Evolutionary conservation across 257 asterid genomes (phyloP).

Genomic region (Marsdenia floribunda): DNA sequence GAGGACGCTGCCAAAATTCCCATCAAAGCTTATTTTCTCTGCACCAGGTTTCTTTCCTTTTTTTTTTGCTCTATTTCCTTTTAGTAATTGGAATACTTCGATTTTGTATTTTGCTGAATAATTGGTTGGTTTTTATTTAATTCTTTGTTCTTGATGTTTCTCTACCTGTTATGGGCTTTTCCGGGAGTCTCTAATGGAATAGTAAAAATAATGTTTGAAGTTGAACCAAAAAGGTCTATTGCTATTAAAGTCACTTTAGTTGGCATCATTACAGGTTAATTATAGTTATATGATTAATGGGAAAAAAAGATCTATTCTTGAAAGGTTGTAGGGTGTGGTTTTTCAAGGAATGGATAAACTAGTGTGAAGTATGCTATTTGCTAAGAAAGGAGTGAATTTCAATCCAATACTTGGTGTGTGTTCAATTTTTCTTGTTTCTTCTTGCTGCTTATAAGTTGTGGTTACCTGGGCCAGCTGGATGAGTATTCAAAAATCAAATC

Average conservation of each 20-base stretch:
- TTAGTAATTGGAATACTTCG: not conserved
- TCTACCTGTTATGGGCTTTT: not conserved
- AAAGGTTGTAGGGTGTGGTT: not conserved
- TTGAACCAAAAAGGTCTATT: not conserved
- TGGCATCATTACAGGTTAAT: not conserved
- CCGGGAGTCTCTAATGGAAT: not conserved
- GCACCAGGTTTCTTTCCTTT: slow-evolving; percentile 68
- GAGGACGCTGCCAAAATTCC: slow-evolving; percentile 63
- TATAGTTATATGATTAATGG: not conserved
- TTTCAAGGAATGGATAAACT: not conserved
- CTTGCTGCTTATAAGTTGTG: not conserved
- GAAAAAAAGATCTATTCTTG: not conserved
- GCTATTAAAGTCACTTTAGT: not conserved
- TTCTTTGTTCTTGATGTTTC: not conserved
- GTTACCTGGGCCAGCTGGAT: not conserved
- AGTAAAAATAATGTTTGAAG: not conserved
- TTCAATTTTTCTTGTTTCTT: not conserved
- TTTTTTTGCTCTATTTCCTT: not conserved
- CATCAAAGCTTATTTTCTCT: slow-evolving; percentile 71
- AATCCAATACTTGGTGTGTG: not conserved
- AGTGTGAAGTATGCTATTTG: not conserved
- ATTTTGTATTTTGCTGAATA: slow-evolving; percentile 5
- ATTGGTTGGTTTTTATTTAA: not conserved
- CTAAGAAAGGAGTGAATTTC: not conserved
- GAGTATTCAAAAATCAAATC: not conserved